Conservation (phyloP, 805 yeast species). For the Cyberlindnera petersonii region DNA sequence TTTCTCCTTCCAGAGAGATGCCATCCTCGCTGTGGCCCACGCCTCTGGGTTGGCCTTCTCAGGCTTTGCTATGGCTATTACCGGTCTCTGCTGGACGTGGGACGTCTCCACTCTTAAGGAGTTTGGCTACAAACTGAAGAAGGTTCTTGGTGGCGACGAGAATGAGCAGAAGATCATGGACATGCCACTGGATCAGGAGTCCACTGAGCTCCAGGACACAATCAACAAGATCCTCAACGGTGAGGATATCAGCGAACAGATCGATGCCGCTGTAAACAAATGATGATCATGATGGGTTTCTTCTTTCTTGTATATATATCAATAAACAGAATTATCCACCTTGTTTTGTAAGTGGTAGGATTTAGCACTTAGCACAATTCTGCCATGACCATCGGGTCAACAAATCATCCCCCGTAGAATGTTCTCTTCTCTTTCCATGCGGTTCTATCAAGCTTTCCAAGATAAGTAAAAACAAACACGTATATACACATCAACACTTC, state of each 20-base stretch:
- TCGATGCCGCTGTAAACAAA: conserved; percentile 7
- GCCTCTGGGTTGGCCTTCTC: conserved; percentile 75
- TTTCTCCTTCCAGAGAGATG: conserved; percentile 78
- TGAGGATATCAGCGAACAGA: conserved; percentile 24
- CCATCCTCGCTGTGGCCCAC: conserved; percentile 77
- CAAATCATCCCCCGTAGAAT: no score
- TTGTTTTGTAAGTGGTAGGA: no score
- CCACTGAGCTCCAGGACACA: conserved; percentile 51
- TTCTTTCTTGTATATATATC: not conserved
- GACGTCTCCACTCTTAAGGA: conserved; percentile 69
- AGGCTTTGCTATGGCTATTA: conserved; percentile 64
- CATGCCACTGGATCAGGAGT: conserved; percentile 56
- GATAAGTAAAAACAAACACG: no score
- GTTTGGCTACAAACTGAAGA: conserved; percentile 66
- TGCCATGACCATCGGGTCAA: no score
- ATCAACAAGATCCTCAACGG: conserved; percentile 48
- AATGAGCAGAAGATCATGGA: conserved; percentile 43
- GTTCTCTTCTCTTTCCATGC: no score
- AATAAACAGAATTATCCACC: no score
- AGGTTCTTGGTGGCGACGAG: conserved; percentile 63
- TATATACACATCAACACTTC: no score
- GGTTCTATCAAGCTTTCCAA: no score
- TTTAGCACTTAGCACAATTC: no score
- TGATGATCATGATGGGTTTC: not conserved
- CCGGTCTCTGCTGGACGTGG: conserved; percentile 76